A percentile compares a stretch with the other conserved stretches of the same genome.
phyloP scores from a whole-genome alignment of 2,329 filamentous ascomycete species.

The Penicillium sp. region DNA sequence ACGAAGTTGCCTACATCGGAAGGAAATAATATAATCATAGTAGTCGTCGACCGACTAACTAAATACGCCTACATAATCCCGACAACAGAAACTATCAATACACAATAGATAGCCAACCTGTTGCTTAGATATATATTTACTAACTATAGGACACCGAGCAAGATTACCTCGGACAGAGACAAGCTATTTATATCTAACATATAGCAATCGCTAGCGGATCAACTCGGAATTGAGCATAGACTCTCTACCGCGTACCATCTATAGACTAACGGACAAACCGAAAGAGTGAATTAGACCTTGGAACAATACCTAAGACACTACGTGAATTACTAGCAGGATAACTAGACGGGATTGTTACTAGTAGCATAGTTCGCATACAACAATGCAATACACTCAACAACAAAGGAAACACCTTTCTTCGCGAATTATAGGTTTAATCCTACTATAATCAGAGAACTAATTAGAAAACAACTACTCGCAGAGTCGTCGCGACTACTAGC shows the following conservation, averaged over 20 bases:
- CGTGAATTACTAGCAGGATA: not conserved
- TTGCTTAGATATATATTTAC: no score
- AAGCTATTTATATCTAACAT: not conserved
- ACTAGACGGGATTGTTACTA: not conserved
- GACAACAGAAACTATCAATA: not conserved
- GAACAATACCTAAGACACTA: not conserved
- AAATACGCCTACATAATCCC: not conserved
- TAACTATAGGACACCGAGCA: no score
- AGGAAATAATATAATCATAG: not conserved
- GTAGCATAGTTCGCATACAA: not conserved
- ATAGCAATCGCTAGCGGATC: not conserved
- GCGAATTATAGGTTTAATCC: not conserved
- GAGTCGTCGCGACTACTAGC: not conserved
- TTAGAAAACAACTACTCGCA: not conserved
- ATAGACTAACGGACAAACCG: not conserved
- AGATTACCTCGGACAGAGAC: not conserved
- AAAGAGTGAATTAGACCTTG: not conserved
- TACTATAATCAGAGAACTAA: not conserved
- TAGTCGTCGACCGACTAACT: not conserved
- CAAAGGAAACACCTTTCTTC: not conserved
- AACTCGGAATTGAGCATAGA: not conserved
- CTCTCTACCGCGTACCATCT: not conserved
- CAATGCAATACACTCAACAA: not conserved
- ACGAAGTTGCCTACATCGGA: not conserved
- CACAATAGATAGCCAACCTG: not conserved